A percentile compares a stretch with the other conserved stretches of the same genome.
Evolutionary conservation across 2,329 filamentous ascomycete genomes (phyloP).

Genomic region (Penicillium sclerotiorum): DNA sequence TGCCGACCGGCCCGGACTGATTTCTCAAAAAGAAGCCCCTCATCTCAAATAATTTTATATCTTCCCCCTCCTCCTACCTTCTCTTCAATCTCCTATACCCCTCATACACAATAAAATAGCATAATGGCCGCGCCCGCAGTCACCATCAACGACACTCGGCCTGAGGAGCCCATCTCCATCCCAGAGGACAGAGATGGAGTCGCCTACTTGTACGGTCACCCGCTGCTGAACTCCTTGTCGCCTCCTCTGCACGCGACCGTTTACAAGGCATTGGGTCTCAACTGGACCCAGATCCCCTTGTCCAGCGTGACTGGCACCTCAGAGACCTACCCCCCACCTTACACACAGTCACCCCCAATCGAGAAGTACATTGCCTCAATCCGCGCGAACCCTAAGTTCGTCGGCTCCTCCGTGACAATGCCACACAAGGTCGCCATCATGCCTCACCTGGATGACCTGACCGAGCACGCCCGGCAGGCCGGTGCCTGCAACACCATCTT

Average conservation of each 20-base stretch:
- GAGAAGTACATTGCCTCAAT: conserved; percentile 38
- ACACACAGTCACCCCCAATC: conserved; percentile 40
- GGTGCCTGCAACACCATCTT: conserved; percentile 82
- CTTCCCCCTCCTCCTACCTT: background rate
- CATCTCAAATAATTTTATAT: background rate
- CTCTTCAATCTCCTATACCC: background rate
- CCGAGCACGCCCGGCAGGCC: conserved; percentile 70
- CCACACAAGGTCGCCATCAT: conserved; percentile 80
- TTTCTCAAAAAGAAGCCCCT: conserved; percentile 1
- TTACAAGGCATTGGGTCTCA: conserved; percentile 53
- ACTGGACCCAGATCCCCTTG: conserved; percentile 56
- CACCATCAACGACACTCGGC: conserved; percentile 14
- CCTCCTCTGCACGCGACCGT: conserved; percentile 59
- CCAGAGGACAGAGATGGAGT: conserved; percentile 48
- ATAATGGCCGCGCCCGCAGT: conserved; percentile 28
- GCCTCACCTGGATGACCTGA: conserved; percentile 71
- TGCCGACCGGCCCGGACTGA: background rate
- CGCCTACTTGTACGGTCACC: conserved; percentile 61
- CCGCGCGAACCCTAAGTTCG: conserved; percentile 42
- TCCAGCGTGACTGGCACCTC: conserved; percentile 36
- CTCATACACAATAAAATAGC: background rate
- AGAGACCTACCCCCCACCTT: conserved; percentile 36
- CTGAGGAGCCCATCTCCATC: conserved; percentile 36
- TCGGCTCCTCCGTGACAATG: conserved; percentile 77
- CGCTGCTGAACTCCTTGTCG: conserved; percentile 59